Evolutionary conservation across 305 asterid genomes (phyloP).

Genomic region (Nicotiana rustica): DNA sequence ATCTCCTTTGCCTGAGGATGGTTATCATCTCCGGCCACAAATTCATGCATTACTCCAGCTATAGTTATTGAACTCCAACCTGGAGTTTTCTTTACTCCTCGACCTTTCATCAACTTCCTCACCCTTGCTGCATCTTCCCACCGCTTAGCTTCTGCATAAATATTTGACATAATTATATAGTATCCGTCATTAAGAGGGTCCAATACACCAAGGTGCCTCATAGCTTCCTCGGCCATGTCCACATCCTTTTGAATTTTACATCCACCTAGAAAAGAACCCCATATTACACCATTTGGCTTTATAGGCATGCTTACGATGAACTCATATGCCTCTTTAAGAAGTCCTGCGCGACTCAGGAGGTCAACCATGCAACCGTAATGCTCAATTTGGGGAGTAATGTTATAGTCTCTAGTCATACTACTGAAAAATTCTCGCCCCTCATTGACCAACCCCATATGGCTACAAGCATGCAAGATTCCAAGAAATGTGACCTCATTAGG

Average conservation of each 20-base stretch:
- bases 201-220: slow-evolving; percentile 54
- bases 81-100: slow-evolving; percentile 72
- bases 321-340: slow-evolving; percentile 58
- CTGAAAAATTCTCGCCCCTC: slow-evolving; percentile 60
- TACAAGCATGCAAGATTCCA: slow-evolving; percentile 74
- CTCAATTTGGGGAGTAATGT: slow-evolving; percentile 57
- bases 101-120: slow-evolving; percentile 71
- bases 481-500: slow-evolving; percentile 73
- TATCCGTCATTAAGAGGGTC: slow-evolving; percentile 82
- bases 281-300: slow-evolving; percentile 57
- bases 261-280: slow-evolving; percentile 87
- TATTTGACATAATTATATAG: slow-evolving; percentile 67
- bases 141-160: slow-evolving; percentile 61
- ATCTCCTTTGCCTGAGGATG: slow-evolving; percentile 60
- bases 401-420: slow-evolving; percentile 60
- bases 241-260: slow-evolving; percentile 63
- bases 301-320: slow-evolving; percentile 66
- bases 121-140: slow-evolving; percentile 70
- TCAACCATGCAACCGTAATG: slow-evolving; percentile 86
- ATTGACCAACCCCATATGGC: slow-evolving; percentile 76
- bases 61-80: slow-evolving; percentile 78
- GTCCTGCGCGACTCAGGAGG: slow-evolving; percentile 33
- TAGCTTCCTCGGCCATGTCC: slow-evolving; percentile 66
- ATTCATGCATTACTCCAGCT: slow-evolving; percentile 64
- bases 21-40: slow-evolving; percentile 64